These are phyloP conservation scores for Pseudotulostoma volvatum DNA, from an alignment of 495 filamentous ascomycete genomes.

Conservation along the genomic window DNA sequence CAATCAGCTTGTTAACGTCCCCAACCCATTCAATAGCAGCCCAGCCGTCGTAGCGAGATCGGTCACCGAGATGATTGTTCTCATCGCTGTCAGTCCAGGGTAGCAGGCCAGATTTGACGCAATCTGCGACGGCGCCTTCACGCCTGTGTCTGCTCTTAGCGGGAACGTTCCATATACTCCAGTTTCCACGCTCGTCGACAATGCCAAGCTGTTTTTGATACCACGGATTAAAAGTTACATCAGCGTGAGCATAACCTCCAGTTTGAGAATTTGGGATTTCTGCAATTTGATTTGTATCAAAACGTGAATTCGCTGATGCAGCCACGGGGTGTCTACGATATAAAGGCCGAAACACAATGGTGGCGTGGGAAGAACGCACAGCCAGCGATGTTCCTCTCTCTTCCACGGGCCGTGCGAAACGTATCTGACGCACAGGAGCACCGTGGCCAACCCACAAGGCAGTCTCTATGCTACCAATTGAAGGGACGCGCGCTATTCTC, in stretches of 20 bases:
- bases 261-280: constrained; percentile 36
- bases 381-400: constrained; percentile 41
- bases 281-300: constrained; percentile 46
- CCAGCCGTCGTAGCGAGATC: constrained; percentile 33
- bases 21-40: constrained; percentile 32
- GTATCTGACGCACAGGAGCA: constrained; percentile 47
- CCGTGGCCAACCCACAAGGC: constrained; percentile 11
- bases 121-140: constrained; percentile 11
- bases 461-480: constrained; percentile 8
- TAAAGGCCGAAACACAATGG: constrained; percentile 43
- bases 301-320: constrained; percentile 29
- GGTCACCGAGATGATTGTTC: constrained; percentile 4
- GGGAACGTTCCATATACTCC: constrained; percentile 60
- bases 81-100: constrained; percentile 14
- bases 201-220: constrained; percentile 51
- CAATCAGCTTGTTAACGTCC: constrained; percentile 27
- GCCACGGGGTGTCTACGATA: constrained; percentile 19
- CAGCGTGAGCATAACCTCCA: constrained; percentile 44
- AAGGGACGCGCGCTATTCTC: constrained; percentile 13
- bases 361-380: constrained; percentile 39
- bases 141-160: constrained; percentile 21
- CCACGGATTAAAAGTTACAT: constrained; percentile 68
- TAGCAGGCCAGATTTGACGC: constrained; percentile 15
- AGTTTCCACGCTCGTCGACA: constrained; percentile 54
- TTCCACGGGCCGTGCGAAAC: constrained; percentile 38